Conservation (phyloP, 352 stramenopile genomes). For the Pythium sp. region DNA sequence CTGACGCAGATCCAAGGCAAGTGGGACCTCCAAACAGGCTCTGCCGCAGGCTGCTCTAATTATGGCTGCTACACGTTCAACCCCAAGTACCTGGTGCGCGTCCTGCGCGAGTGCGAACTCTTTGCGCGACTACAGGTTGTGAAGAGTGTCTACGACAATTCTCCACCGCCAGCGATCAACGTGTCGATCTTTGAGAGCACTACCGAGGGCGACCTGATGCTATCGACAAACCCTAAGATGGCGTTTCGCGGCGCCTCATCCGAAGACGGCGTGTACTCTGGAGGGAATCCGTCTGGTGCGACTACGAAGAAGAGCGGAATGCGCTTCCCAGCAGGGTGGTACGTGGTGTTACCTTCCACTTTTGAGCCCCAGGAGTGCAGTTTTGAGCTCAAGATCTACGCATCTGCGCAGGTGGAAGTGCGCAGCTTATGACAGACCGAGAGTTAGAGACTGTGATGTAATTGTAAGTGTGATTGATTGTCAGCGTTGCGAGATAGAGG, state of each 20-base stretch:
- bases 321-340: conserved; percentile 51
- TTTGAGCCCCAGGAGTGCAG: conserved; percentile 56
- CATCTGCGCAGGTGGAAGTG: conserved; percentile 40
- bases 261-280: conserved; percentile 50
- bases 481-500: neutral
- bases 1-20: conserved; percentile 32
- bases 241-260: conserved; percentile 57
- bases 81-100: conserved; percentile 67
- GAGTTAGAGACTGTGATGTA: neutral
- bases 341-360: conserved; percentile 73
- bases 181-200: conserved; percentile 71
- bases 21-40: conserved; percentile 58
- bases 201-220: conserved; percentile 45
- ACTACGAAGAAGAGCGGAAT: conserved; percentile 29
- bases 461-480: neutral
- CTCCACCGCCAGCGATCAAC: conserved; percentile 50
- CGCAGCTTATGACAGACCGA: conserved; percentile 23
- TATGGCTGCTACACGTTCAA: conserved; percentile 85
- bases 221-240: conserved; percentile 58
- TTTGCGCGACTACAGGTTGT: conserved; percentile 51
- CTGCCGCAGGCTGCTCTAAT: conserved; percentile 67
- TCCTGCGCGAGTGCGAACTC: conserved; percentile 46
- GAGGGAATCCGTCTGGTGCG: conserved; percentile 52
- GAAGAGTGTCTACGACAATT: conserved; percentile 11
- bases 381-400: conserved; percentile 62